Evolutionary conservation across 352 stramenopile genomes (phyloP).

Genomic region (Phytophthora sp.): DNA sequence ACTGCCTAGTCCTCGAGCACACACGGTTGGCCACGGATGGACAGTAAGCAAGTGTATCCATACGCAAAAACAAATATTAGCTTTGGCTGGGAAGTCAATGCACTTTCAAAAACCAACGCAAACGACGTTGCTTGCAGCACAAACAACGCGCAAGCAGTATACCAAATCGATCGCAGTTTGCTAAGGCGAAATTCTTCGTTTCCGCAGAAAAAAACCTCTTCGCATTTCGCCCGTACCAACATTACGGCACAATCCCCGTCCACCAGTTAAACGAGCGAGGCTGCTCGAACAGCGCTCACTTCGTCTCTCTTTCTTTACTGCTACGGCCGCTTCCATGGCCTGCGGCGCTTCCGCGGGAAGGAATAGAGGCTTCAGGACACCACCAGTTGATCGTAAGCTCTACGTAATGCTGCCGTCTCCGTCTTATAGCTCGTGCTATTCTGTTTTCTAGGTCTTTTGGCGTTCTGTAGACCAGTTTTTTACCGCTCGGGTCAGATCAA

Average conservation of each 20-base stretch:
- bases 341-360: not conserved
- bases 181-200: too few relatives aligned
- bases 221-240: not conserved
- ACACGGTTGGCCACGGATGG: too few relatives aligned
- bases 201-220: too few relatives aligned
- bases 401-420: not conserved
- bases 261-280: not conserved
- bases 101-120: not conserved
- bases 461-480: not conserved
- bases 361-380: not conserved
- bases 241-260: not conserved
- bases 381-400: not conserved
- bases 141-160: not conserved
- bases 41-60: too few relatives aligned
- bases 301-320: not conserved
- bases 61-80: too few relatives aligned
- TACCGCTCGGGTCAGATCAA: not conserved
- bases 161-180: not conserved
- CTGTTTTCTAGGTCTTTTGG: not conserved
- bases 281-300: too few relatives aligned
- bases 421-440: not conserved
- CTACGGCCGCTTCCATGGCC: not conserved
- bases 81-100: too few relatives aligned
- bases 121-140: not conserved
- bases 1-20: too few relatives aligned